Percentiles rank a stretch among this genome's conserved stretches.
phyloP scores from a whole-genome alignment of 345 rosid species.

The Noccaea caerulescens region DNA sequence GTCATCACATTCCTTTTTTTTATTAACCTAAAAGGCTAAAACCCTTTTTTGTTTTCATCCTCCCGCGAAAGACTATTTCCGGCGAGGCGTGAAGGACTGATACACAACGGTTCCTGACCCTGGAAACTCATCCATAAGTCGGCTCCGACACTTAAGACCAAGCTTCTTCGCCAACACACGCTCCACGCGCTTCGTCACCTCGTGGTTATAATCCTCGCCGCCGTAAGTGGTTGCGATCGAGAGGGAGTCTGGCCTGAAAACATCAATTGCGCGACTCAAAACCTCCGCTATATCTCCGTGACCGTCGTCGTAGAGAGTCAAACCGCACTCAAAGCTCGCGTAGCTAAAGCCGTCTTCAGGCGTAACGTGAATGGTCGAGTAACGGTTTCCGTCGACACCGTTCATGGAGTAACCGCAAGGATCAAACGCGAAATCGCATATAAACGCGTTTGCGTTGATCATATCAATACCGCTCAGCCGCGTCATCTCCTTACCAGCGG shows the following conservation, averaged over 20 bases:
- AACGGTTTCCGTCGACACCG: slow-evolving; percentile 81
- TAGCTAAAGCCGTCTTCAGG: slow-evolving; percentile 97
- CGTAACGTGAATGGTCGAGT: slow-evolving; percentile 96
- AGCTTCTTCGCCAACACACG: slow-evolving; percentile 66
- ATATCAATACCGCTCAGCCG: slow-evolving; percentile 64
- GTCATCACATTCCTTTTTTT: slow-evolving; percentile 40
- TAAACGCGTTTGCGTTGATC: slow-evolving; percentile 66
- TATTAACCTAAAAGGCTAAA: slow-evolving; percentile 39
- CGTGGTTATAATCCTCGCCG: slow-evolving; percentile 45
- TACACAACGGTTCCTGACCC: slow-evolving; percentile 68
- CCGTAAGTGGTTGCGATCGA: slow-evolving; percentile 73
- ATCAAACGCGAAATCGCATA: slow-evolving; percentile 92
- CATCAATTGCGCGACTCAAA: slow-evolving; percentile 64
- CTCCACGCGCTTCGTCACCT: slow-evolving; percentile 68
- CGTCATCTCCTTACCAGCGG: slow-evolving; percentile 81
- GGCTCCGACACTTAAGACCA: slow-evolving; percentile 78
- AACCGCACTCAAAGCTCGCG: slow-evolving; percentile 82
- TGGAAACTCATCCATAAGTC: slow-evolving; percentile 69
- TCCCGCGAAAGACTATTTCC: slow-evolving; percentile 45
- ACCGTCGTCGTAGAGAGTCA: slow-evolving; percentile 60
- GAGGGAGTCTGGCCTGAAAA: slow-evolving; percentile 74
- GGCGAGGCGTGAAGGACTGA: slow-evolving; percentile 83
- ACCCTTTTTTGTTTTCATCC: slow-evolving; percentile 24
- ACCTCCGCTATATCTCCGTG: slow-evolving; percentile 55
- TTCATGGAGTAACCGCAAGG: slow-evolving; percentile 99